phyloP scores from a whole-genome alignment of 1,139 yeast genomes.

The Lodderomyces theae region DNA sequence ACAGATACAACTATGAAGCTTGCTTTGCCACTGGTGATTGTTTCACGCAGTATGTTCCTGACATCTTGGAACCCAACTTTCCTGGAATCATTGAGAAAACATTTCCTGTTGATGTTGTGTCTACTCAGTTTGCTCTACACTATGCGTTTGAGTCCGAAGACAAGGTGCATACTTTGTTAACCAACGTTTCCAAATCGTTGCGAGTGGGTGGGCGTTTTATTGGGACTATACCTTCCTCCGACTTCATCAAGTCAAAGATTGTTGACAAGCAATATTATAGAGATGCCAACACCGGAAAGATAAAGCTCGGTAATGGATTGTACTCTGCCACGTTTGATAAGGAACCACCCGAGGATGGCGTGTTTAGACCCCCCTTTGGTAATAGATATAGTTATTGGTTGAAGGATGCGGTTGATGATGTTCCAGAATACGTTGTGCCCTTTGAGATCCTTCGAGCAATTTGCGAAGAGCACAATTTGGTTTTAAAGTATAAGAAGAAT shows the following conservation, averaged over 20 bases:
- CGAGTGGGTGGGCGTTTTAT: constrained; percentile 81
- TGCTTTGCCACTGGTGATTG: constrained; percentile 92
- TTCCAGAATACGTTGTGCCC: constrained; percentile 97
- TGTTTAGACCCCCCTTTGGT: constrained; percentile 76
- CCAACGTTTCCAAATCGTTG: constrained; percentile 73
- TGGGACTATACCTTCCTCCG: constrained; percentile 94
- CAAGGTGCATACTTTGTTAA: constrained; percentile 68
- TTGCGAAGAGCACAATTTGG: constrained; percentile 81
- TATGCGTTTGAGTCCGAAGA: constrained; percentile 89
- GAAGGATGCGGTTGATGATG: constrained; percentile 92
- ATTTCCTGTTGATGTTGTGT: constrained; percentile 84
- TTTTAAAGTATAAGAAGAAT: constrained; percentile 68
- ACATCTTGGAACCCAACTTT: constrained; percentile 62
- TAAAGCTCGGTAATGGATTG: constrained; percentile 78
- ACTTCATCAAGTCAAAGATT: constrained; percentile 68
- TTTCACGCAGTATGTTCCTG: constrained; percentile 66
- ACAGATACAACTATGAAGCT: constrained; percentile 61
- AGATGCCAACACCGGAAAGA: constrained; percentile 37
- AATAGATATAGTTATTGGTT: constrained; percentile 78
- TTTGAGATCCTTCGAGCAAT: constrained; percentile 80
- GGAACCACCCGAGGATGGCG: constrained; percentile 69
- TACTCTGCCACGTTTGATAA: constrained; percentile 78
- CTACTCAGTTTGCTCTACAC: constrained; percentile 89
- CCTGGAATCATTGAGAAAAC: constrained; percentile 55
- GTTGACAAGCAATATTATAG: constrained; percentile 38